Percentiles rank a stretch among this genome's conserved stretches.
Conservation (phyloP, 805 yeast genomes). For the Lachancea sp. region DNA sequence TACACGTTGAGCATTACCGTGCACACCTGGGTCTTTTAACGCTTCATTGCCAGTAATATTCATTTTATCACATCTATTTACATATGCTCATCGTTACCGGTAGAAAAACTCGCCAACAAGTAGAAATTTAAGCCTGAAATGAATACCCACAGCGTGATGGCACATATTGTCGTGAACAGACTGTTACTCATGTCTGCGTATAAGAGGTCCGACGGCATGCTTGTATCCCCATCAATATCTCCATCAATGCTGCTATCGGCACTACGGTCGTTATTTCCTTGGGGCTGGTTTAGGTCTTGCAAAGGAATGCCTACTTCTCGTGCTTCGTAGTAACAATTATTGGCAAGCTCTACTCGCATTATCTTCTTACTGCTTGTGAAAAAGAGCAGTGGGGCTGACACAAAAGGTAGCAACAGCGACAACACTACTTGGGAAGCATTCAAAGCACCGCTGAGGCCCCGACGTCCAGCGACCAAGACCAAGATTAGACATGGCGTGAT, state of each 20-base stretch:
- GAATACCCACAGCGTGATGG: constrained; percentile 59
- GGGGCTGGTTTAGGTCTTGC: neutral
- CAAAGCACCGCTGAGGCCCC: constrained; percentile 68
- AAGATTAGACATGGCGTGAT: constrained; percentile 79
- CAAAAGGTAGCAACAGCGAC: constrained; percentile 73
- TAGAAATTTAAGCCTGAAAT: constrained; percentile 66
- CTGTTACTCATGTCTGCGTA: constrained; percentile 40
- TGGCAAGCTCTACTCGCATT: constrained; percentile 49
- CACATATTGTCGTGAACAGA: constrained; percentile 44
- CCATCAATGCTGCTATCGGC: constrained; percentile 34
- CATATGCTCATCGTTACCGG: constrained; percentile 38
- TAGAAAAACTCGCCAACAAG: constrained; percentile 43
- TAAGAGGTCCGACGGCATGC: constrained; percentile 5
- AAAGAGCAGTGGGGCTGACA: constrained; percentile 79
- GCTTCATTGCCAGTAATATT: too few species aligned
- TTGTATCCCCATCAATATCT: neutral
- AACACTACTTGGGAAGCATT: constrained; percentile 84
- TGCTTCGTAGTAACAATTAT: constrained; percentile 12
- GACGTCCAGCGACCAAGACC: constrained; percentile 69
- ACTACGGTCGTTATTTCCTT: constrained; percentile 13
- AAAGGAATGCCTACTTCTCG: constrained; percentile 10
- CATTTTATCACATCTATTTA: constrained; percentile 10
- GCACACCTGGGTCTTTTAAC: too few species aligned
- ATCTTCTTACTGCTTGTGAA: constrained; percentile 66
- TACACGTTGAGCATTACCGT: too few species aligned